phyloP scores from a whole-genome alignment of 306 rosid species.

The Dryas alaskensis region DNA sequence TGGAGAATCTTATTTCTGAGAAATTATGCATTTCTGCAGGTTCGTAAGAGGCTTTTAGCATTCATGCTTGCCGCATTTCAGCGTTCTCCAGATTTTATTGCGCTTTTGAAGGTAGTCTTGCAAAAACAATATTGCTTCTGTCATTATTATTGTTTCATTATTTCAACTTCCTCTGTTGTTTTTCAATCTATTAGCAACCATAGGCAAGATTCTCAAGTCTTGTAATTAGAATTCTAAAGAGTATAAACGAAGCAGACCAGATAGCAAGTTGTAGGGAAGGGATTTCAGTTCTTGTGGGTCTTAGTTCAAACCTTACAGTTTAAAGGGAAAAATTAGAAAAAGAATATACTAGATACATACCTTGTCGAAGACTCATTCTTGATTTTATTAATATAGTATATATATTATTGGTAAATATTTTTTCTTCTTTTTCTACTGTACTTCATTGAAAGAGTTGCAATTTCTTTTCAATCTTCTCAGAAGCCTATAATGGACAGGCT shows the following conservation, averaged over 20 bases:
- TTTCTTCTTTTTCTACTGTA: neutral
- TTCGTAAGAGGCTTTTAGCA: constrained; percentile 76
- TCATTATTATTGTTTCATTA: constrained; percentile 14
- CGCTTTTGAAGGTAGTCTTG: constrained; percentile 72
- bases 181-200: constrained; percentile 4
- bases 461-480: constrained; percentile 44
- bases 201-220: neutral
- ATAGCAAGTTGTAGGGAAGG: neutral
- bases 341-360: neutral
- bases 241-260: neutral
- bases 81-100: constrained; percentile 75
- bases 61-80: constrained; percentile 89
- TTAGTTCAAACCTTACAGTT: neutral
- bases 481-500: constrained; percentile 92
- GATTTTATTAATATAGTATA: no score
- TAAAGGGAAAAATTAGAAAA: neutral
- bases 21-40: constrained; percentile 45
- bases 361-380: neutral
- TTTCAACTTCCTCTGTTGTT: constrained; percentile 16
- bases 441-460: neutral
- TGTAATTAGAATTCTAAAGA: neutral
- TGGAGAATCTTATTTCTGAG: neutral
- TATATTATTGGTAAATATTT: neutral
- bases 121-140: constrained; percentile 11
- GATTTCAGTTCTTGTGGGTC: neutral